These are phyloP conservation scores for Phytophthora cactorum DNA, from an alignment of 352 stramenopile species.

Conservation along the genomic window DNA sequence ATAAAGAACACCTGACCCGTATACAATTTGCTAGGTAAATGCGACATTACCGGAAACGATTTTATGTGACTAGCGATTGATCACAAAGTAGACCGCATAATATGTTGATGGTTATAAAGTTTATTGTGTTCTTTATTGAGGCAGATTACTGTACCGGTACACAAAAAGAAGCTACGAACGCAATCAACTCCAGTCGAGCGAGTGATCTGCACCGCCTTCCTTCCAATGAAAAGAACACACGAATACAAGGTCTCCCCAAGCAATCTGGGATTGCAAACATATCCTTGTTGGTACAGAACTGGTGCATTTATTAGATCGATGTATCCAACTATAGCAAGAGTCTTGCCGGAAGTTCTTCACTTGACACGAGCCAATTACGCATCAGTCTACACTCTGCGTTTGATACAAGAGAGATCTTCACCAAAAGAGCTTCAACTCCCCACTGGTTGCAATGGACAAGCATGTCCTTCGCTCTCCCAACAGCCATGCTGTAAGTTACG, in stretches of 20 bases:
- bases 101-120: too few species aligned
- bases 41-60: too few species aligned
- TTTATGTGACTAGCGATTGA: too few species aligned
- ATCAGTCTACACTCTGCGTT: neutral
- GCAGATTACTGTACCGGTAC: too few species aligned
- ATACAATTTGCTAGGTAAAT: too few species aligned
- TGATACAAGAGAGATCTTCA: neutral
- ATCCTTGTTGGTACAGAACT: neutral
- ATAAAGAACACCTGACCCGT: too few species aligned
- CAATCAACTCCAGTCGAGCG: slow-evolving; percentile 1
- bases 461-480: neutral
- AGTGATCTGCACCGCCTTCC: slow-evolving; percentile 11
- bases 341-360: neutral
- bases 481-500: neutral
- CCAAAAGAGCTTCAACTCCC: neutral
- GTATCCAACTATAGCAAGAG: neutral
- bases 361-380: neutral
- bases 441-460: neutral
- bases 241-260: neutral
- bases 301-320: neutral
- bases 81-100: too few species aligned
- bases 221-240: slow-evolving; percentile 5
- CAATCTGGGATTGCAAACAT: neutral
- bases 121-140: too few species aligned
- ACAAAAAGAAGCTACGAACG: neutral